A percentile compares a stretch with the other conserved stretches of the same genome.
Conservation (phyloP, 768 basidiomycete genomes). For the Scleroderma bovista region DNA sequence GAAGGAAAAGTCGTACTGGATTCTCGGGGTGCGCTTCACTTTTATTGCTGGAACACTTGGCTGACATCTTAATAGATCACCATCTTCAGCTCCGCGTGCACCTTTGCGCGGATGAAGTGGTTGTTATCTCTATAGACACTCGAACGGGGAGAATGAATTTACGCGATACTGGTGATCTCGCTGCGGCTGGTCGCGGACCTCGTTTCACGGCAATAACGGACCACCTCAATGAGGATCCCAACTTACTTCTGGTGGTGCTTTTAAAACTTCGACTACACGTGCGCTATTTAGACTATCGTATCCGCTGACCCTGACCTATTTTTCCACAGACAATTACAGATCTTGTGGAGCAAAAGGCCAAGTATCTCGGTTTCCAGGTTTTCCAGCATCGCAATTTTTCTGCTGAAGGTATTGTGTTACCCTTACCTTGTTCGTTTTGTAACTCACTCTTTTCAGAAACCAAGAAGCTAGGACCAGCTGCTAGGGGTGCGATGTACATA, state of each 20-base stretch:
- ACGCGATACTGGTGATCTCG: conserved; percentile 76
- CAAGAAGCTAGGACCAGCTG: conserved; percentile 59
- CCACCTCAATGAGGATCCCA: conserved; percentile 66
- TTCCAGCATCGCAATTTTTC: conserved; percentile 65
- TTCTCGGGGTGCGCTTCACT: conserved; percentile 42
- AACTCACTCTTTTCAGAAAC: conserved; percentile 44
- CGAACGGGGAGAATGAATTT: conserved; percentile 76
- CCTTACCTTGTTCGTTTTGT: not conserved
- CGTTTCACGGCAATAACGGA: conserved; percentile 55
- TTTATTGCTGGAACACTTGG: not conserved
- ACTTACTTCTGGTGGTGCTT: conserved; percentile 50
- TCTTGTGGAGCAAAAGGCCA: conserved; percentile 79
- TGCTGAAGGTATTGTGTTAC: conserved; percentile 44
- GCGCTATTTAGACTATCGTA: conserved; percentile 19
- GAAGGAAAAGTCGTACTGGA: conserved; percentile 54
- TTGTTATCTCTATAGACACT: conserved; percentile 72
- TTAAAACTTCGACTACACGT: conserved; percentile 60
- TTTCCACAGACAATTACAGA: conserved; percentile 74
- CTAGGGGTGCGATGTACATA: conserved; percentile 65
- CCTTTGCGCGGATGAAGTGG: conserved; percentile 71
- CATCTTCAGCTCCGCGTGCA: conserved; percentile 57
- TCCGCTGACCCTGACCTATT: not conserved
- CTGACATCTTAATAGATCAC: conserved; percentile 37
- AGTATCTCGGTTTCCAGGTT: conserved; percentile 74
- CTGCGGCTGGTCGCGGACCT: conserved; percentile 66